Base-by-base conservation (phyloP, 306 rosid species). In the Trifolium fragiferum region DNA sequence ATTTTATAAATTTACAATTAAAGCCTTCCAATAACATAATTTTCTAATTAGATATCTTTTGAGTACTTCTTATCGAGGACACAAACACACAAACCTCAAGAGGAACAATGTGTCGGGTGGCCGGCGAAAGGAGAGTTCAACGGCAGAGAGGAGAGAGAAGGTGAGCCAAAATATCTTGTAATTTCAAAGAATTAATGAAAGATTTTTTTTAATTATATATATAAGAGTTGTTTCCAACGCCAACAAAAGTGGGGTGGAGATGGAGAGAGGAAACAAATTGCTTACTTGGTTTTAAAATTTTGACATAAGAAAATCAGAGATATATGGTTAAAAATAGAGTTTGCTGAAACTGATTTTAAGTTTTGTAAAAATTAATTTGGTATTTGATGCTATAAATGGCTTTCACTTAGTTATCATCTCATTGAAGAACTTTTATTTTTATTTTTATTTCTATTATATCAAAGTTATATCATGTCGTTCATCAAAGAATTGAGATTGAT, bases 1-100 rank as follows among this genome's bases (percentile, higher is more conserved):
- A 47, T 47, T 68, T n/a, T 25, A n/a, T 10, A 27, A 68, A 47
- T 8, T 47, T 46, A 27, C 27, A 46, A 11, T 47, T 49, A 46
- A 27, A 27, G 15, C 59, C 60, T 68, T 27, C 30, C 8, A 44
- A 14, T 23, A 19, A 19, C 13, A 4, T 1, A 30, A 47, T 0
- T 3, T 30, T 68, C 13, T 10, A 27, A 68, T 68, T 68, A 68
- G 2, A 68, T 68, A 9, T 47, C 4, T n/a, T 47, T n/a, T 15
- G n/a, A 25, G 7, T 14, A 43, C 13, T 66, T 57, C 40, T 44
- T 21, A 60, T 60, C 8, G 6, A 30, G 13, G 21, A 60, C 21
- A 12, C 55, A 69, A 62, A 84, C 78, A 15, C 13, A 19, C 63
- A 32, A 69, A 84, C 84, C 84, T 80, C 38, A 41, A 76, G 30